Evolutionary conservation across 148 eudicot genomes (phyloP).

Genomic region (Rhododendron molle): DNA sequence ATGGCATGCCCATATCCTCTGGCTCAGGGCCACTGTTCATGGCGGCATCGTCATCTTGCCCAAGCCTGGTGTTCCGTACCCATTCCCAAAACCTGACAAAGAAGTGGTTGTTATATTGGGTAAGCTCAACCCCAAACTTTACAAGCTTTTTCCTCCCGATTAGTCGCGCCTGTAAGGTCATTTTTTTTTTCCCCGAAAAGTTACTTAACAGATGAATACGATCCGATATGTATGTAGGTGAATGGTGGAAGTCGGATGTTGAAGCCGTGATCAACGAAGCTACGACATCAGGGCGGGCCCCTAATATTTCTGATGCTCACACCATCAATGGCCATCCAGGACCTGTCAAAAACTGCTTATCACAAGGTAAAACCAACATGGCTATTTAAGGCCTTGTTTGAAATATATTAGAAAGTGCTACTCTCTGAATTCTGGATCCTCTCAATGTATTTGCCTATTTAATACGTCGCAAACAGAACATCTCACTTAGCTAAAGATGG

Average conservation of each 20-base stretch:
- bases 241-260: slow-evolving; percentile 88
- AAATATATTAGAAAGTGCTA: background rate
- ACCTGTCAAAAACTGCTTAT: slow-evolving; percentile 50
- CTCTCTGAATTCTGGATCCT: too few relatives aligned
- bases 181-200: background rate
- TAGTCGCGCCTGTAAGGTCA: background rate
- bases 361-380: slow-evolving; percentile 18
- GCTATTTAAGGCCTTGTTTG: background rate
- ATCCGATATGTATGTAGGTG: slow-evolving; percentile 33
- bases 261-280: slow-evolving; percentile 68
- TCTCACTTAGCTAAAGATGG: background rate
- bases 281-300: slow-evolving; percentile 46
- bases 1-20: slow-evolving; percentile 80
- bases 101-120: slow-evolving; percentile 59
- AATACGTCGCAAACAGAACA: background rate
- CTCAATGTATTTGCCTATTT: too few relatives aligned
- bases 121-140: slow-evolving; percentile 10
- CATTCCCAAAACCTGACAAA: slow-evolving; percentile 60
- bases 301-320: slow-evolving; percentile 82
- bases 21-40: slow-evolving; percentile 76
- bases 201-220: background rate
- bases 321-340: slow-evolving; percentile 75
- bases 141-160: background rate
- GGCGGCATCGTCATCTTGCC: slow-evolving; percentile 77
- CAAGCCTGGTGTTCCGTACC: slow-evolving; percentile 56